Evolutionary conservation across 129 eudicot species (phyloP), one percentile per base, ranked within the genome.

Genomic region (Pulicaria dysenterica): DNA sequence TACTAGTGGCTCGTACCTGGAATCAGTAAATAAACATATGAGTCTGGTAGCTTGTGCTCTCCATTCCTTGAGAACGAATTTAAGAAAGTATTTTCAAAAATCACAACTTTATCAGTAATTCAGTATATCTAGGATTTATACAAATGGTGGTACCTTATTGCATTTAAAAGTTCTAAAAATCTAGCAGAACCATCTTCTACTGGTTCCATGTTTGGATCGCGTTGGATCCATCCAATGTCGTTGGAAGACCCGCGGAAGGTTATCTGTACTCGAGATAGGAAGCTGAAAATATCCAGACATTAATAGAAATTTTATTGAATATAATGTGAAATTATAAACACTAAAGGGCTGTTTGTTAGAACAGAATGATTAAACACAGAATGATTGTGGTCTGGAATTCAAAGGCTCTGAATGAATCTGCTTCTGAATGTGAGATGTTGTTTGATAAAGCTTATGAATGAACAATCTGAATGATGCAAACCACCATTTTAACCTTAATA

Each of bases 161-260:
- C 74, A 49, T 87, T 78, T 39, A 94, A 72, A 38, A 88, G 85
- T 79, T 94, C 99, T 44, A 73, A 66, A 62, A 94, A 94, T 84
- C 99, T 94, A 54, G 86, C 73, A 36, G 99, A 85, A 78, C 99
- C 99, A 44, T 94, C 99, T 81, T 80, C 69, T 49, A 88, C 93
- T 4, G 97, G 91, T 66, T 85, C 89, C 97, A 94, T 80, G 69
- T 80, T 87, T 60, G 96, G 91, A 72, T 85, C 85, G 5, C 80
- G 69, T 56, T 94, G 99, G 72, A 94, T 71, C 99, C 99, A 94
- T 62, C 99, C 97, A 59, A 94, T 90, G 69, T 94, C 99, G 38
- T 76, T 85, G 56, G 91, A 87, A 65, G 99, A 94, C 46, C 99
- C 97, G 37, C 57, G 80, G 73, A 94, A 76, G 66, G 93, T 80